Base-by-base conservation (phyloP, 164 flowering plant genomes). In the Nymphaea colorata region DNA sequence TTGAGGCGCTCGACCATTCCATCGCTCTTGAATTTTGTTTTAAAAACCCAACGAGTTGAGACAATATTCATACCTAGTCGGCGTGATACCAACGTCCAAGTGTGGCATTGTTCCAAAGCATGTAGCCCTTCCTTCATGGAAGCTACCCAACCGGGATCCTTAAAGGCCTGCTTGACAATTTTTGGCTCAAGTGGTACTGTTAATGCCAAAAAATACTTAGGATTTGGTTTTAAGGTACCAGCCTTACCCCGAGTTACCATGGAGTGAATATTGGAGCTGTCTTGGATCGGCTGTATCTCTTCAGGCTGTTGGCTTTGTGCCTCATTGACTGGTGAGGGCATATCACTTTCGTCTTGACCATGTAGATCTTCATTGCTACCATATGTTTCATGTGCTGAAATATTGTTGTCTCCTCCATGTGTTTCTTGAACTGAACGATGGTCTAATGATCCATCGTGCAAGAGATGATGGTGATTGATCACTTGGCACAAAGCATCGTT, bases 41-140 rank as follows among this genome's bases (percentile, higher is more conserved):
- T 70, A 36, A 42, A 70, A 3, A 64, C 68, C 63, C 72, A 65
- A 4, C 59, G 12, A 55, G 12, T 64, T 3, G 45, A 59, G 1
- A 69, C 66, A 0, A 62, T 44, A 14, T 63, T 63, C 44, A 14
- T 25, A 2, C 61, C 0, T 4, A 67, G 61, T 4, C 41, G 60
- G n/a, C 16, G 67, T 25, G 36, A 1, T 25, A 25, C 36, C 36
- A 25, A 25, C 18, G 41, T 47, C 45, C 62, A 64, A 15, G 45
- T 71, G 1, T 41, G 12, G 41, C 43, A 65, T 1, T 4, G 3
- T 6, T 11, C 17, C 3, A 66, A 0, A 2, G 68, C 41, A 44
- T 18, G 10, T 1, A 59, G 4, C 44, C 59, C 65, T 14, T 18
- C 36, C 4, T 15, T 7, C 14, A 41, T 64, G 0, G 64, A 3